Evolutionary conservation across 768 basidiomycete species (phyloP).

Genomic region (Cubamyces sp.): DNA sequence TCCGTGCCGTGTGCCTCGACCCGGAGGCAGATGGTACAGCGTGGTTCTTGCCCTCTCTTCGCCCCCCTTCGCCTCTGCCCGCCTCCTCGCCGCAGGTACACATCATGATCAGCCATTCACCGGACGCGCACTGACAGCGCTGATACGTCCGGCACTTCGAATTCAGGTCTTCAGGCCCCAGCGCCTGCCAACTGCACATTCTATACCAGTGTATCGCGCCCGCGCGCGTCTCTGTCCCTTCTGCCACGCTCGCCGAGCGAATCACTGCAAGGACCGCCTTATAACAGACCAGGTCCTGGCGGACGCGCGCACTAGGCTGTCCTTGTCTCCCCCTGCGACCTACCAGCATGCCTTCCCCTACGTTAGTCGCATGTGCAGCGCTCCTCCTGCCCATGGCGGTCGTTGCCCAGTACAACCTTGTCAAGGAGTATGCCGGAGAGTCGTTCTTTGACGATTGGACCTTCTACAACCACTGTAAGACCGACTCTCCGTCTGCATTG

Average conservation of each 20-base stretch:
- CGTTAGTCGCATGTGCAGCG: not conserved
- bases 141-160: conserved; percentile 15
- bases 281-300: conserved; percentile 18
- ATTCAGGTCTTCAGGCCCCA: conserved; percentile 1
- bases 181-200: not conserved
- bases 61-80: conserved; percentile 3
- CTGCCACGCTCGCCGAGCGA: conserved; percentile 10
- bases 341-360: conserved; percentile 13
- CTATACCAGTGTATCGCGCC: not conserved
- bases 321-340: not conserved
- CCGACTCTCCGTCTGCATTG: not conserved
- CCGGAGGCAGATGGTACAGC: not conserved
- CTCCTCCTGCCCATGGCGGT: conserved; percentile 22
- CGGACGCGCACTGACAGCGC: conserved; percentile 20
- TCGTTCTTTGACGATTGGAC: conserved; percentile 70
- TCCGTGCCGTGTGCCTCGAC: conserved; percentile 14
- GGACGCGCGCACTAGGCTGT: not conserved
- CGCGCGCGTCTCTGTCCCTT: not conserved
- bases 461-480: conserved; percentile 62
- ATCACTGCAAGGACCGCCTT: conserved; percentile 19
- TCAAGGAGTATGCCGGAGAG: conserved; percentile 60
- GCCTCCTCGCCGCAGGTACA: conserved; percentile 17
- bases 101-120: conserved; percentile 10
- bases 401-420: conserved; percentile 48
- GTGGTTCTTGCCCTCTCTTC: conserved; percentile 7